Conservation (phyloP, 306 rosid genomes). For the Dryas alaskensis region DNA sequence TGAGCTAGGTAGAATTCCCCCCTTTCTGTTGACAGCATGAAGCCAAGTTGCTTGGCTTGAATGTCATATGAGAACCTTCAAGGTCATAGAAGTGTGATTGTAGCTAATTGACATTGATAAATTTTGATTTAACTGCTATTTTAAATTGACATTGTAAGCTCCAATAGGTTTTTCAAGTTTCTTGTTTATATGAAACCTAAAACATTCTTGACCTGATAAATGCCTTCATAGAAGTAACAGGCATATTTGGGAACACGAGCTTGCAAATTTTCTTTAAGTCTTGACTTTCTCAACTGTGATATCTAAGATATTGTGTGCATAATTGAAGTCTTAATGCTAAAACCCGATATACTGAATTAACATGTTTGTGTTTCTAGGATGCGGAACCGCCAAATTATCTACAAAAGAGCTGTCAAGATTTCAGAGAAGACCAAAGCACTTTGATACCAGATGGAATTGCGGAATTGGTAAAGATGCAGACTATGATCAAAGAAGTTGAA, state of each 20-base stretch:
- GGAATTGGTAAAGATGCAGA: slow-evolving; percentile 63
- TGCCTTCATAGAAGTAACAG: not conserved
- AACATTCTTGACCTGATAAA: not conserved
- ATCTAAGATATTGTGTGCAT: not conserved
- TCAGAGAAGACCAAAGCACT: slow-evolving; percentile 26
- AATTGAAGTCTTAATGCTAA: not conserved
- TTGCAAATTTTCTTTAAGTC: not conserved
- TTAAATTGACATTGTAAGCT: not conserved
- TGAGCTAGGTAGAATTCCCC: not conserved
- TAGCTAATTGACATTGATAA: not conserved
- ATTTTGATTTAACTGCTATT: not conserved
- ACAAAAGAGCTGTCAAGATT: slow-evolving; percentile 32
- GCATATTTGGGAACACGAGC: not conserved
- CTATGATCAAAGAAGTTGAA: slow-evolving; percentile 44
- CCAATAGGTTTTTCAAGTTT: not conserved
- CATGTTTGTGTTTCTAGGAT: slow-evolving; percentile 47
- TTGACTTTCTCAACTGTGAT: too few relatives aligned
- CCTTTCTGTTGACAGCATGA: slow-evolving; percentile 1
- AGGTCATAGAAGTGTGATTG: not conserved
- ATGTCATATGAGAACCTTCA: not conserved
- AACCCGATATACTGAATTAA: slow-evolving; percentile 30
- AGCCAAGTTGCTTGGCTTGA: not conserved
- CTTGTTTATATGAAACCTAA: not conserved
- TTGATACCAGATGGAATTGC: slow-evolving; percentile 46
- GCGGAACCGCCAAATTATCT: slow-evolving; percentile 29